Percentiles rank a stretch among this genome's conserved stretches.
Conservation (phyloP, 176 grass and related monocot genomes). For the Alopecurus myosuroides region DNA sequence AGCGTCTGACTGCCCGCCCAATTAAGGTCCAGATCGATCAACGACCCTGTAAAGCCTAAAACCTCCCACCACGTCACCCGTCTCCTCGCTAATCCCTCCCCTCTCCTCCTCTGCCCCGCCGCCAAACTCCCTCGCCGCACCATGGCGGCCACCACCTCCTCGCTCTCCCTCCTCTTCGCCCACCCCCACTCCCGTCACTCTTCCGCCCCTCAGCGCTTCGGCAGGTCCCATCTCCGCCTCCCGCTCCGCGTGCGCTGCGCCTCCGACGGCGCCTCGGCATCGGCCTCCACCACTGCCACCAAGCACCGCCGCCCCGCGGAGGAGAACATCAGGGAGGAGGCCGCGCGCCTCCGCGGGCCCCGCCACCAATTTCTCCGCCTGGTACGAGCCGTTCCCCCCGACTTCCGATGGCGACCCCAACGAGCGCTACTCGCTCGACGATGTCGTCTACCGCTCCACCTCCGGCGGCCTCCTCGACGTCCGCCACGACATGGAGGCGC, state of each 20-base stretch:
- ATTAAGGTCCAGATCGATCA: conserved; percentile 33
- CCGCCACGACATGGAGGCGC: conserved; percentile 58
- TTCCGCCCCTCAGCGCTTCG: neutral
- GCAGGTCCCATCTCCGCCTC: neutral
- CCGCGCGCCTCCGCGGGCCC: conserved; percentile 35
- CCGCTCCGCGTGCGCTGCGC: conserved; percentile 23
- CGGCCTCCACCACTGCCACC: conserved; percentile 13
- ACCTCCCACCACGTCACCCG: conserved; percentile 10
- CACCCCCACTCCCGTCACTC: conserved; percentile 32
- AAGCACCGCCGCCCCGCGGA: conserved; percentile 66
- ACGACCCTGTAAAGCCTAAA: conserved; percentile 27
- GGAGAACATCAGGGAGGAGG: conserved; percentile 88
- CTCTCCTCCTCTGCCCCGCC: neutral
- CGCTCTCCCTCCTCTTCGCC: conserved; percentile 40
- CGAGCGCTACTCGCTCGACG: conserved; percentile 68
- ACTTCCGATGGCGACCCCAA: conserved; percentile 21
- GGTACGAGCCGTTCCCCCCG: conserved; percentile 48
- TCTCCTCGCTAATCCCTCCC: neutral
- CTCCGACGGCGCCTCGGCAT: conserved; percentile 21
- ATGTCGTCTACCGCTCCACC: conserved; percentile 60
- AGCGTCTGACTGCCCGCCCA: neutral
- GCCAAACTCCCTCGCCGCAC: conserved; percentile 14
- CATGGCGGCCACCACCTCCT: conserved; percentile 40
- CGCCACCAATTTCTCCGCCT: conserved; percentile 28
- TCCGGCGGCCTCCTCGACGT: conserved; percentile 70